Base-by-base conservation (phyloP, 2,329 filamentous ascomycete genomes). In the Tolypocladium amazonense region DNA sequence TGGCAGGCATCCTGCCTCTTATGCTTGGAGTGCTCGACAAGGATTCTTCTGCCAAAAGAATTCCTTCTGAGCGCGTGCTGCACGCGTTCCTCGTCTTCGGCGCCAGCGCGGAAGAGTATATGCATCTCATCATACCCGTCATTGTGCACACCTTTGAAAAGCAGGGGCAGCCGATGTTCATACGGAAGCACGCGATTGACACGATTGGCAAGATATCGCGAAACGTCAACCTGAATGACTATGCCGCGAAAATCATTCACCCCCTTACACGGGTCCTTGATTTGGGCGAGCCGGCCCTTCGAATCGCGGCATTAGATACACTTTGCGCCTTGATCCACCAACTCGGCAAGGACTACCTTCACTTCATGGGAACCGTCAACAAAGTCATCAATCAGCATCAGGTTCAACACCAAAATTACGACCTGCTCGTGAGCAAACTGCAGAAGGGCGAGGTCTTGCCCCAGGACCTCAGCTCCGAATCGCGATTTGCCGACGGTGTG, bases 1-100 rank as follows among this genome's bases (percentile, higher is more conserved):
- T 99, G 14, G 94, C 94, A 5, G 86, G 88, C 15, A 79, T 99
- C 20, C 81, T 99, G 3, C 95, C 94, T 0, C 79, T 96, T 57
- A 97, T 99, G 93, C 86, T 99, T 2, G 89, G 91, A 30, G 90
- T 96, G 3, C 81, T 99, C 23, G 93, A 99, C 65, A 89, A 92
- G 64, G 94, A 99, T 70, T 81, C 78, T 11, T 88, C 88, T 1
- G 77, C 82, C 1, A 88, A 90, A 68, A 83, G 91, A n/a, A 81
- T 85, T 18, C 88, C 92, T 2, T 96, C 92, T 0, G 92, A 97
- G 71, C 88, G 88, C 66, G 92, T 99, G 4, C 79, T 99, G 30
- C 94, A 97, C 70, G 92, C 93, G 0, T 96, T 99, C 73, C 77
- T 99, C 35, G 90, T 99, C 0, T 99, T 99, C 71, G 95, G 95